Evolutionary conservation across 2,329 filamentous ascomycete genomes (phyloP), one percentile per base, ranked within the genome.

Genomic region (Botrytis pseudocinerea): DNA sequence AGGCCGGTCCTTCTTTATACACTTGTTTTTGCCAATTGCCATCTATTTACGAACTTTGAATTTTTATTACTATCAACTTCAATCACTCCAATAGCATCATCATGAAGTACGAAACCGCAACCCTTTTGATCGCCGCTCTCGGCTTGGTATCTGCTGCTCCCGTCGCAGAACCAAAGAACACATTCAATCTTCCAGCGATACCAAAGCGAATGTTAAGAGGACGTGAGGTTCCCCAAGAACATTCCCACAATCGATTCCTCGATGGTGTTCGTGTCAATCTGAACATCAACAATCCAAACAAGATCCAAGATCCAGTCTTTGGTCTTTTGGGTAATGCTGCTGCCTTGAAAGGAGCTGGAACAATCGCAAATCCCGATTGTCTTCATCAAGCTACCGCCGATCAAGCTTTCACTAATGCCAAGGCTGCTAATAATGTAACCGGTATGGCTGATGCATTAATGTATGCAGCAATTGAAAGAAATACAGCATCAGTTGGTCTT

Each of bases 321-420:
- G 85, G 83, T 73, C 84, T 87, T 32, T 82, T 87, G 28, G 89
- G 88, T 73, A 83, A 85, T 73, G 84, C 82, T 10, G 85, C 88
- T 2, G 87, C 85, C 0, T 81, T 83, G 5, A 78, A 79, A 0
- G 87, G 87, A n/a, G 78, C 83, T 68, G 85, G 85, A 69, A 79
- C 80, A 61, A 86, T 87, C 75, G 81, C 81, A 44, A 84, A 90
- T 78, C 80, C 85, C 73, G 87, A 89, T 81, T 90, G 88, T 78
- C 85, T 90, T 64, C 88, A 90, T 79, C 87, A 88, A 83, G 84
- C 83, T 68, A 84, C 84, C 25, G 88, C 88, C 63, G 88, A 90
- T 81, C 86, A 87, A 80, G 88, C 88, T 69, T 89, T 90, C 80
- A 89, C 86, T 78, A 89, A 89, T 76, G 87, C 87, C 60, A 89